Percentiles rank a stretch among this genome's conserved stretches.
These are phyloP conservation scores for Sarcodon aspratus DNA, from an alignment of 768 basidiomycete genomes.

Conservation along the genomic window DNA sequence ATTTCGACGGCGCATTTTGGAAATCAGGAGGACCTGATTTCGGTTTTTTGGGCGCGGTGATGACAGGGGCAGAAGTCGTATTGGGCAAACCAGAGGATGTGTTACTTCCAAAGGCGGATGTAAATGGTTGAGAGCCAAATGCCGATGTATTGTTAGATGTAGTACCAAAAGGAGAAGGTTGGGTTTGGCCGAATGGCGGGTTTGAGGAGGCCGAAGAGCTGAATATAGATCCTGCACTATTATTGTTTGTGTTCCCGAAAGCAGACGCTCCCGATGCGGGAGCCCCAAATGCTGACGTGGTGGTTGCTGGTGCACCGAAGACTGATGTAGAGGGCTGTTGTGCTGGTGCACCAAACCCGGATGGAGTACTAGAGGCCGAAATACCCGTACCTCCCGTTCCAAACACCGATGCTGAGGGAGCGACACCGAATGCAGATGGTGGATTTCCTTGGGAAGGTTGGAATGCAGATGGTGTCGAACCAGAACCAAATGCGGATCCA, in stretches of 20 bases:
- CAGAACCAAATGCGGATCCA: conserved; percentile 8
- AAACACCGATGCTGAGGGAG: not conserved
- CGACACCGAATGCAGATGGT: conserved; percentile 9
- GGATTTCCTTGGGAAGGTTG: conserved; percentile 2
- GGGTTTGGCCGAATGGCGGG: conserved; percentile 5
- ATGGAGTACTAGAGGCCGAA: not conserved
- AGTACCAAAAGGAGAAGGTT: not conserved
- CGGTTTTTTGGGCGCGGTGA: conserved; percentile 7
- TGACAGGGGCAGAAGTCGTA: not conserved
- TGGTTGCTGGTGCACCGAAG: conserved; percentile 2
- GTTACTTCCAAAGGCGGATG: conserved; percentile 5
- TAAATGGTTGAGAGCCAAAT: not conserved
- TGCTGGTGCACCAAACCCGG: too few species aligned
- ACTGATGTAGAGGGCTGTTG: not conserved
- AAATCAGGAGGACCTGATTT: conserved; percentile 21
- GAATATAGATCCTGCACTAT: conserved; percentile 9
- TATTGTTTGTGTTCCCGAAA: conserved; percentile 2
- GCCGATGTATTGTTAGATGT: not conserved
- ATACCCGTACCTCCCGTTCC: not conserved
- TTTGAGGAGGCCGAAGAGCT: conserved; percentile 1
- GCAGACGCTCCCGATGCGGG: conserved; percentile 4
- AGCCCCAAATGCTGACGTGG: conserved; percentile 5
- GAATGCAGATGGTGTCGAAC: conserved; percentile 7
- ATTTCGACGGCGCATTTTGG: conserved; percentile 20
- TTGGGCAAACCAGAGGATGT: not conserved